Conservation (phyloP, 768 basidiomycete species). For the Rhodotorula paludigena region DNA sequence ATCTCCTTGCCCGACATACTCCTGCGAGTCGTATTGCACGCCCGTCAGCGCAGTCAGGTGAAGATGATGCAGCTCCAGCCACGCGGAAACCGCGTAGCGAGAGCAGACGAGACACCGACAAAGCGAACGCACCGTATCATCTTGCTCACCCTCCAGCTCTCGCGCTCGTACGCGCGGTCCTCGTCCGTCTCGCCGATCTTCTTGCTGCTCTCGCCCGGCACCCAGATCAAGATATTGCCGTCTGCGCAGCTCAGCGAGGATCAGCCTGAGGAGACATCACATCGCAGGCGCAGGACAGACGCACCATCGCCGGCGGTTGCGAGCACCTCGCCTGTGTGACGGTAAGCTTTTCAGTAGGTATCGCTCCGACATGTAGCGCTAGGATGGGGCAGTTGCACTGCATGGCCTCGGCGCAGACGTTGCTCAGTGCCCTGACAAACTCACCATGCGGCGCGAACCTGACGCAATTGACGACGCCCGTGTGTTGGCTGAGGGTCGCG, state of each 20-base stretch:
- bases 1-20: constrained; percentile 94
- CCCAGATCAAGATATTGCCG: constrained; percentile 97
- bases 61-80: no score
- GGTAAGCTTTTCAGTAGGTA: not conserved
- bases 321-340: constrained; percentile 67
- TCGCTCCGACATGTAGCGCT: no score
- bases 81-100: not conserved
- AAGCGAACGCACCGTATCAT: constrained; percentile 67
- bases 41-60: no score
- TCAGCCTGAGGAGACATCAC: no score
- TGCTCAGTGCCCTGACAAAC: not conserved
- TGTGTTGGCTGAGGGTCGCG: constrained; percentile 85
- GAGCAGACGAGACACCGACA: not conserved
- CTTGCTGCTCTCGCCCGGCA: constrained; percentile 64
- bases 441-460: constrained; percentile 89
- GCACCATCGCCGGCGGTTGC: constrained; percentile 96
- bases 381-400: no score
- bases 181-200: constrained; percentile 81
- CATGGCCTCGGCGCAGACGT: no score
- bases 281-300: constrained; percentile 43
- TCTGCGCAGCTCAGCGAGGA: no score
- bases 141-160: constrained; percentile 81
- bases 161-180: constrained; percentile 82
- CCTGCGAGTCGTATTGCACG: constrained; percentile 5
- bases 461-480: constrained; percentile 91